Conservation (phyloP, 441 rosid genomes). For the Codiaeum variegatum region DNA sequence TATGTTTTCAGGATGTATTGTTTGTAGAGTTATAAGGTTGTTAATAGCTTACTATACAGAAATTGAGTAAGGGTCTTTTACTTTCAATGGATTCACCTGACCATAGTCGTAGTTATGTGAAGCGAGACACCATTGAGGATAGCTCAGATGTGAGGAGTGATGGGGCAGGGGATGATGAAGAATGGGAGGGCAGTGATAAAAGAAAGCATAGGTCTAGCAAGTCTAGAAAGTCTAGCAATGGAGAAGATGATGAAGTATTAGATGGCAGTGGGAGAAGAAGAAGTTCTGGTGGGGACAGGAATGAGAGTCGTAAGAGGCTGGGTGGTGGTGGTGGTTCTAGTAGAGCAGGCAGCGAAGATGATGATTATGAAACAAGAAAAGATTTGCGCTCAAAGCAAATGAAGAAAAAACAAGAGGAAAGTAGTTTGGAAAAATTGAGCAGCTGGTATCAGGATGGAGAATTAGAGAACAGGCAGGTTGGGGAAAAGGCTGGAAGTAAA, state of each 20-base stretch:
- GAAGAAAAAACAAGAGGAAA: slow-evolving; percentile 88
- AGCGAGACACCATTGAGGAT: slow-evolving; percentile 44
- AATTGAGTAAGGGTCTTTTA: slow-evolving; percentile 5
- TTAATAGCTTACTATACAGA: background rate
- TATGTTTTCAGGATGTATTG: slow-evolving; percentile 15
- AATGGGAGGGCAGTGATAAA: slow-evolving; percentile 57
- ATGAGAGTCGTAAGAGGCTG: slow-evolving; percentile 61
- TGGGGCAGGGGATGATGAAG: slow-evolving; percentile 51
- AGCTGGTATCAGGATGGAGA: slow-evolving; percentile 96
- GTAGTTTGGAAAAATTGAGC: slow-evolving; percentile 82
- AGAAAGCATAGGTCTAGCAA: slow-evolving; percentile 64
- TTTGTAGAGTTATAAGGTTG: background rate
- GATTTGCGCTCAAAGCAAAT: slow-evolving; percentile 47
- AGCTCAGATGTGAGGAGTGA: slow-evolving; percentile 42
- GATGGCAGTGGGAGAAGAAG: slow-evolving; percentile 54
- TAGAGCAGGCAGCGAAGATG: slow-evolving; percentile 60
- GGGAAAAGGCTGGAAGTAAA: slow-evolving; percentile 55
- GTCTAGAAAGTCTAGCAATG: slow-evolving; percentile 50
- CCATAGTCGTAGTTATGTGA: slow-evolving; percentile 38
- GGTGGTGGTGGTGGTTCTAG: slow-evolving; percentile 45
- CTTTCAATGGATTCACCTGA: slow-evolving; percentile 61
- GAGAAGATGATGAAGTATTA: slow-evolving; percentile 51
- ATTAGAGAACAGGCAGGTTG: slow-evolving; percentile 52
- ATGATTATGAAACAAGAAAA: slow-evolving; percentile 54
- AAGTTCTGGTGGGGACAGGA: slow-evolving; percentile 58